A percentile compares a stretch with the other conserved stretches of the same genome.
phyloP scores from a whole-genome alignment of 495 filamentous ascomycete species.

The Aspergillus hancockii region DNA sequence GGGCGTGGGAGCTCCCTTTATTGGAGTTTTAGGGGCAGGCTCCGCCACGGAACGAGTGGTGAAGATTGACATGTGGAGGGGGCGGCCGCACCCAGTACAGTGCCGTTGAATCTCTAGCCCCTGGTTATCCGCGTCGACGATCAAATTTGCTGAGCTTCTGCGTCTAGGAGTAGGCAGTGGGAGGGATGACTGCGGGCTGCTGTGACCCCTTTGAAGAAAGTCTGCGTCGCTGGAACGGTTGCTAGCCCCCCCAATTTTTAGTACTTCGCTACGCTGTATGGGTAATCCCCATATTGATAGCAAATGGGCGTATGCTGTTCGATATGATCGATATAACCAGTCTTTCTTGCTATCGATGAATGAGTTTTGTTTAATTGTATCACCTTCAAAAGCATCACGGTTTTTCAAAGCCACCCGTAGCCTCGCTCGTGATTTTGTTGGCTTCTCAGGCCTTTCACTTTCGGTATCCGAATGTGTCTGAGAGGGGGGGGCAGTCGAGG shows the following conservation, averaged over 20 bases:
- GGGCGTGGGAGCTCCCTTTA: conserved; percentile 22
- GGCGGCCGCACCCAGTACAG: conserved; percentile 45
- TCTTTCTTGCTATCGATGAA: conserved; percentile 67
- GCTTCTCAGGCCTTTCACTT: conserved; percentile 34
- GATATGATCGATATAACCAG: conserved; percentile 66
- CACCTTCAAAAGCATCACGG: conserved; percentile 73
- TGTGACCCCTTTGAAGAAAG: conserved; percentile 25
- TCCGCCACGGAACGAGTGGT: conserved; percentile 24
- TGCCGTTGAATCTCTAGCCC: conserved; percentile 47
- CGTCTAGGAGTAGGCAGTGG: conserved; percentile 16
- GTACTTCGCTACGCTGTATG: conserved; percentile 71
- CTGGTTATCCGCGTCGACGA: conserved; percentile 16
- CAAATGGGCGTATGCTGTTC: conserved; percentile 78
- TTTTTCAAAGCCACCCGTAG: conserved; percentile 73
- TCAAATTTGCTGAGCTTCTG: conserved; percentile 11
- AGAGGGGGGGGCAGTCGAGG: conserved; percentile 29
- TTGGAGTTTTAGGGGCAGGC: conserved; percentile 22
- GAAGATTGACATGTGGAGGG: conserved; percentile 45
- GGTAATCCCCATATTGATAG: conserved; percentile 81
- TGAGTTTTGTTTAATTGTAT: conserved; percentile 65
- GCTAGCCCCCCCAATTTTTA: conserved; percentile 62
- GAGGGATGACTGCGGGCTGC: conserved; percentile 28
- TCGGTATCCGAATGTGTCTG: conserved; percentile 48
- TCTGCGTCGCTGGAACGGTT: conserved; percentile 19
- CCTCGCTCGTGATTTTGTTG: conserved; percentile 30